Conservation (phyloP, 352 stramenopile species). For the Phytophthora hybrid region DNA sequence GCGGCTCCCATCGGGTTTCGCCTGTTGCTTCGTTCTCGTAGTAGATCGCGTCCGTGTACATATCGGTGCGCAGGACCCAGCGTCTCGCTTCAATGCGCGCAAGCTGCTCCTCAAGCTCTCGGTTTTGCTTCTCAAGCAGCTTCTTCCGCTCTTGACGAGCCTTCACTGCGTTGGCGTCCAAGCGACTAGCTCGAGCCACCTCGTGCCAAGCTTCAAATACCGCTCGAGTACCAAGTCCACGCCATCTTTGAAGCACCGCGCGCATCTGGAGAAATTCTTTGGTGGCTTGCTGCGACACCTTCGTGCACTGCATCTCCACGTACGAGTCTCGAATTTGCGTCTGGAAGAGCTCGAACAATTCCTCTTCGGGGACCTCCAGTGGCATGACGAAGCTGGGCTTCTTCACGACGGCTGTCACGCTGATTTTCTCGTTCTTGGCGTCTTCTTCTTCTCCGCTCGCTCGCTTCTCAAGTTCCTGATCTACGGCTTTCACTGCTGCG, state of each 20-base stretch:
- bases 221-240: slow-evolving; percentile 54
- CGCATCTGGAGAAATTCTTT: slow-evolving; percentile 73
- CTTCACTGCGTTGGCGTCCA: slow-evolving; percentile 41
- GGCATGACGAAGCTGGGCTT: slow-evolving; percentile 35
- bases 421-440: slow-evolving; percentile 1
- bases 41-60: slow-evolving; percentile 76
- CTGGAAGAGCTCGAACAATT: slow-evolving; percentile 58
- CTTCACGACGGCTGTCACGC: slow-evolving; percentile 7
- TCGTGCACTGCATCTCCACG: slow-evolving; percentile 56
- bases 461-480: slow-evolving; percentile 47
- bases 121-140: slow-evolving; percentile 62
- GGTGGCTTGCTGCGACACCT: slow-evolving; percentile 55
- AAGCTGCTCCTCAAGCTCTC: slow-evolving; percentile 58
- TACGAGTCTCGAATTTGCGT: slow-evolving; percentile 55
- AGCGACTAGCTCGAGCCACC: slow-evolving; percentile 45
- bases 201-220: slow-evolving; percentile 76
- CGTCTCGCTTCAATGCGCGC: slow-evolving; percentile 51
- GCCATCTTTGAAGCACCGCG: slow-evolving; percentile 61
- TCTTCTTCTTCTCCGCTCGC: slow-evolving; percentile 9
- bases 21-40: slow-evolving; percentile 64
- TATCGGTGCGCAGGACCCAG: slow-evolving; percentile 62
- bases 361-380: slow-evolving; percentile 46
- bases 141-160: slow-evolving; percentile 49
- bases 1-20: slow-evolving; percentile 60
- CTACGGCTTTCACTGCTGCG: slow-evolving; percentile 45